Conservation (phyloP, 75 land plant species). For the Larix kaempferi region DNA sequence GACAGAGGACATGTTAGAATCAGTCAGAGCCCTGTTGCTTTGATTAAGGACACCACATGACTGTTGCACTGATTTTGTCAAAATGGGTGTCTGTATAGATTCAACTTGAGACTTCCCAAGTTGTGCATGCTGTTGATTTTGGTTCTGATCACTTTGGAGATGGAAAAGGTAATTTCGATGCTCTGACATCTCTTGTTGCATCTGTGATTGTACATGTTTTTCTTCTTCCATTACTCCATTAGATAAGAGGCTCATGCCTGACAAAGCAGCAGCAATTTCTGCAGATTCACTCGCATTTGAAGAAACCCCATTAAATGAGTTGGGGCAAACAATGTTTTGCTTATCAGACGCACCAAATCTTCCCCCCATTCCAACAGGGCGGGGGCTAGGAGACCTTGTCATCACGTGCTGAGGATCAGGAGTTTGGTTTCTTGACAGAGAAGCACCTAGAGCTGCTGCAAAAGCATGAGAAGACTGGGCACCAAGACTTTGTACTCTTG, state of each 20-base stretch:
- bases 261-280: no score
- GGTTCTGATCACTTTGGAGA: conserved; percentile 24
- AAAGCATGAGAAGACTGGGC: conserved; percentile 36
- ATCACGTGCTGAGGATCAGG: conserved; percentile 52
- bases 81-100: conserved; percentile 10
- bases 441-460: conserved; percentile 57
- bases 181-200: conserved; percentile 34
- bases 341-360: conserved; percentile 31
- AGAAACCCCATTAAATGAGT: conserved; percentile 31
- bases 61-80: conserved; percentile 8
- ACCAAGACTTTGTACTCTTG: conserved; percentile 15
- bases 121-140: conserved; percentile 25
- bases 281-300: conserved; percentile 20
- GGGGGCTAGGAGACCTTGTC: conserved; percentile 48
- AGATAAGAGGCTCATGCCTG: conserved; percentile 20
- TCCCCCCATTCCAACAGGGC: conserved; percentile 47
- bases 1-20: conserved; percentile 11
- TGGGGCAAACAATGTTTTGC: conserved; percentile 31
- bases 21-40: conserved; percentile 20
- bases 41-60: conserved; percentile 15
- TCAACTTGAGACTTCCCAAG: conserved; percentile 15
- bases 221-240: conserved; percentile 38
- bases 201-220: conserved; percentile 29
- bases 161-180: conserved; percentile 21
- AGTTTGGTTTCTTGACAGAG: conserved; percentile 45